Evolutionary conservation across 2,329 filamentous ascomycete genomes (phyloP).

Genomic region (Coniochaeta hoffmannii): DNA sequence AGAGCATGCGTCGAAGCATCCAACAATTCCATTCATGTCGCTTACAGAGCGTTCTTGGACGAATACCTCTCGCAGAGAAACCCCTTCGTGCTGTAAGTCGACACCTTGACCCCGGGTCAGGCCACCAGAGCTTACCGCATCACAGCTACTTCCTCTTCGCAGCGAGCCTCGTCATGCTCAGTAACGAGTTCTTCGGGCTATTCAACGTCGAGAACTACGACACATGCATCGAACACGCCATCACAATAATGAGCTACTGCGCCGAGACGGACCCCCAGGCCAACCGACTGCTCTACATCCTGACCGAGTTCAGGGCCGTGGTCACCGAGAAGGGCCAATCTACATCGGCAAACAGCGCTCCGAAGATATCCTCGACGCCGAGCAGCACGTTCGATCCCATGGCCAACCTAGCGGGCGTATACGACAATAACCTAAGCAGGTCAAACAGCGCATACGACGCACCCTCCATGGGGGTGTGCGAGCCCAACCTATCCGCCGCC

Average conservation of each 20-base stretch:
- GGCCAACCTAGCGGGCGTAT: not conserved
- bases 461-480: not conserved
- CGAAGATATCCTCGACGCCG: slow-evolving; percentile 13
- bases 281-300: slow-evolving; percentile 38
- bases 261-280: slow-evolving; percentile 41
- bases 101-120: not conserved
- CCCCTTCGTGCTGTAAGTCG: slow-evolving; percentile 47
- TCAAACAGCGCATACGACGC: not conserved
- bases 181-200: slow-evolving; percentile 47
- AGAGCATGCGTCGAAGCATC: slow-evolving; percentile 44
- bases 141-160: slow-evolving; percentile 49
- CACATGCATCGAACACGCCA: slow-evolving; percentile 31
- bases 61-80: slow-evolving; percentile 42
- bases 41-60: slow-evolving; percentile 34
- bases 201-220: slow-evolving; percentile 31
- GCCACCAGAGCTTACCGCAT: not conserved
- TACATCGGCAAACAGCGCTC: slow-evolving; percentile 8
- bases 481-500: not conserved
- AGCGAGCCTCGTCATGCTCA: slow-evolving; percentile 44
- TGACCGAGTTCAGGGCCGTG: slow-evolving; percentile 38
- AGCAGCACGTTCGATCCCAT: slow-evolving; percentile 9
- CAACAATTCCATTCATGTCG: slow-evolving; percentile 39
- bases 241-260: slow-evolving; percentile 42
- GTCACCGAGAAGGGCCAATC: slow-evolving; percentile 20
- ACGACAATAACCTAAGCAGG: not conserved